Base-by-base conservation (phyloP, 148 eudicot genomes). In the Cornus suecica region DNA sequence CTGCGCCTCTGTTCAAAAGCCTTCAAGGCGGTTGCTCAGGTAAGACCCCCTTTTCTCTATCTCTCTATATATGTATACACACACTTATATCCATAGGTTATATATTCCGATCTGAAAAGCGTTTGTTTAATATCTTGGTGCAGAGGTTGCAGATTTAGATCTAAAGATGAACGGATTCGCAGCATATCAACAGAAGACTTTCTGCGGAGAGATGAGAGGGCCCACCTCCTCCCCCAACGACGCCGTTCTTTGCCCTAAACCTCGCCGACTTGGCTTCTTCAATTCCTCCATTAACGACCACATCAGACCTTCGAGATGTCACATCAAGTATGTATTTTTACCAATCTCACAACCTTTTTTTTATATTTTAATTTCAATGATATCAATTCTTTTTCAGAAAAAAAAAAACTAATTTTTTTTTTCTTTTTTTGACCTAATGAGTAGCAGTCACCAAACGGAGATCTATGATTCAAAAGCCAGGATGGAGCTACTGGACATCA, bases 401-500 rank as follows among this genome's bases (percentile, higher is more conserved):
- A 5, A 56, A 29, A 18, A 51, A 30, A 10, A 16, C 32, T 48
- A 11, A 63, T 29, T 26, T 2, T 41, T 25, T 24, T 20, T 30
- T 24, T 29, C 25, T 6, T 74, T 28, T 66, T 13, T 65, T 24
- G 68, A 15, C 64, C 13, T 22, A 52, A 51, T 60, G n/a, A 70
- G 5, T 68, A 41, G 56, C 78, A 84, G 85, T 75, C 72, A 37
- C 28, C 85, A 88, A 30, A 72, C 76, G 23, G 88, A 88, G 72
- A 60, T 76, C 67, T 80, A 60, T 42, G 92, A 90, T 66, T 71
- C 88, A 41, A 85, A 76, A 68, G 85, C 85, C 2, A 87, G 89
- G 80, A 74, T 79, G 22, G 94, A 90, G 64, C 87, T 90, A 56
- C 85, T 90, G 45, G 94, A 90, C 80, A 73, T 88, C 31, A 84